Evolutionary conservation across 495 filamentous ascomycete genomes (phyloP), one percentile per base, ranked within the genome.

Genomic region (Aspergillus bertholletiae): DNA sequence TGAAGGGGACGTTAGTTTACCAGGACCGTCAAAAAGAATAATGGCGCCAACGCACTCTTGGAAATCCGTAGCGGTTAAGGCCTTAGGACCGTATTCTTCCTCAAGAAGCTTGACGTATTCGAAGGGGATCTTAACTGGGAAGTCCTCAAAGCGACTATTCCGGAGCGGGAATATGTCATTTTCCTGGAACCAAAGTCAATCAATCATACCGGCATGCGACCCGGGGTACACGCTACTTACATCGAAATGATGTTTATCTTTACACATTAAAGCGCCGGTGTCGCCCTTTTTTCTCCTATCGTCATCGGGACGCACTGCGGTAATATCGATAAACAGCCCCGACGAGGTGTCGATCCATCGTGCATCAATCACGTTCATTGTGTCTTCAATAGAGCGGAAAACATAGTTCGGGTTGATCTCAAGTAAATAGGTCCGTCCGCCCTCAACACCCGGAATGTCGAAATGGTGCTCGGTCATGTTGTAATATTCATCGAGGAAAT

Each of bases 151-250:
- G 55, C 79, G 73, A 53, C 85, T 90, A 44, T 87, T 83, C 17
- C 89, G 77, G 58, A 96, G 66, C 5, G 92, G 91, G 68, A 85
- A 96, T 30, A 97, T 81, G 58, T 95, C 84, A 28, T 74, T 73
- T 40, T 81, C 81, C 67, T 77, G 48, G 30, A 47, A n/a, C 23
- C 23, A 37, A 39, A 21, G 49, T 60, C 56, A 63, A 48, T 46
- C 51, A 44, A 48, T 46, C 51, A 44, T 39, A 40, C 30, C 32
- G 46, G 15, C 26, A 37, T 49, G 45, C 12, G 24, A 22, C 41
- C 12, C 7, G 17, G 18, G 32, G 9, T 23, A 12, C 17, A 20
- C 28, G 49, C 45, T 26, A 60, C 72, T 52, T 47, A 80, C 77
- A 23, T 70, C 63, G 44, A 81, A 85, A 21, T 69, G 68, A 59